phyloP scores from a whole-genome alignment of 352 stramenopile species.

The Elongisporangium senticosum region DNA sequence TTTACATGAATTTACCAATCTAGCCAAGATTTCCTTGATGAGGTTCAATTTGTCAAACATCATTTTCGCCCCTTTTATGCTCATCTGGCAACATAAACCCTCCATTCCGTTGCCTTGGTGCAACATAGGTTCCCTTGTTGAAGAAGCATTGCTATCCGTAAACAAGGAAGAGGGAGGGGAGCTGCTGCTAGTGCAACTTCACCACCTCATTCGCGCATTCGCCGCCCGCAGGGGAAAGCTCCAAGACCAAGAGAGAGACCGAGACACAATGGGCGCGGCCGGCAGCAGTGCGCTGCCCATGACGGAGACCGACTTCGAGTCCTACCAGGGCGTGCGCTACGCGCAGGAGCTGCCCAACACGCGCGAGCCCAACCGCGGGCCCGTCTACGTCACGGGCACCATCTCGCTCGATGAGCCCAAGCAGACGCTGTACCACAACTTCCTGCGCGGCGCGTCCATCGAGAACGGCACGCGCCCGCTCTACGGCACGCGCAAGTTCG shows the following conservation, averaged over 20 bases:
- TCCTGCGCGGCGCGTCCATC: slow-evolving; percentile 21
- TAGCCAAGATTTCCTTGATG: too few species aligned
- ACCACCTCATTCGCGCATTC: too few species aligned
- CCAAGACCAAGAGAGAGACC: neutral
- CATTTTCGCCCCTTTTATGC: too few species aligned
- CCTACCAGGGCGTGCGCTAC: slow-evolving; percentile 40
- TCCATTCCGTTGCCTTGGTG: too few species aligned
- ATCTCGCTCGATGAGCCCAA: slow-evolving; percentile 25
- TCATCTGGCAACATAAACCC: too few species aligned
- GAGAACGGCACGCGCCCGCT: slow-evolving; percentile 21
- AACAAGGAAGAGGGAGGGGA: too few species aligned
- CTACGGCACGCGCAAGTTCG: slow-evolving; percentile 35
- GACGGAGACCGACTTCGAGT: slow-evolving; percentile 55
- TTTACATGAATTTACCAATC: too few species aligned
- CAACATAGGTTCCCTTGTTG: too few species aligned
- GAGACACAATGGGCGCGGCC: slow-evolving; percentile 35
- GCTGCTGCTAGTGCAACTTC: too few species aligned
- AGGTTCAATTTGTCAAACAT: too few species aligned
- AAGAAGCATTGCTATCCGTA: too few species aligned
- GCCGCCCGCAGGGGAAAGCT: too few species aligned
- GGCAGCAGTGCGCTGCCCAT: slow-evolving; percentile 30
- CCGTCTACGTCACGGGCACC: slow-evolving; percentile 28
- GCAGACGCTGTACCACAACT: slow-evolving; percentile 44
- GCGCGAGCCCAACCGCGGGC: slow-evolving; percentile 28
- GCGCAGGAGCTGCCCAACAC: slow-evolving; percentile 31